Conservation (phyloP, 805 yeast species). For the Yamadazyma scolyti region DNA sequence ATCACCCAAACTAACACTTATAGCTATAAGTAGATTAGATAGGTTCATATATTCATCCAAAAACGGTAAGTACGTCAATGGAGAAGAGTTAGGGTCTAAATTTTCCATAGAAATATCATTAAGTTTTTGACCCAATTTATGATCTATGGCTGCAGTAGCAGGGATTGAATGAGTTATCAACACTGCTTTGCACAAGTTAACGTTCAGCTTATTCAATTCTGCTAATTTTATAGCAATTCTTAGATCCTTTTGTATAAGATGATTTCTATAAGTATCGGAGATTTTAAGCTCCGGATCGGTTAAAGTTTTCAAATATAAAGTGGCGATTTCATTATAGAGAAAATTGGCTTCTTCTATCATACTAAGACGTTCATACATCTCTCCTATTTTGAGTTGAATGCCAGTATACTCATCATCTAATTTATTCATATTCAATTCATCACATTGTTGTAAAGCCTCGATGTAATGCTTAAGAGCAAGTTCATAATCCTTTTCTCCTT, state of each 20-base stretch:
- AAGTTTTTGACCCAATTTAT: constrained; percentile 25
- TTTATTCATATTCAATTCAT: constrained; percentile 50
- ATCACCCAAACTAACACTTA: constrained; percentile 68
- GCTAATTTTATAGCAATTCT: constrained; percentile 65
- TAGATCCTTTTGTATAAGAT: constrained; percentile 64
- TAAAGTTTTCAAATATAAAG: constrained; percentile 53
- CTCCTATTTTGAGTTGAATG: constrained; percentile 80
- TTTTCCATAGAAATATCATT: constrained; percentile 2
- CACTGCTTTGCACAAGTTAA: constrained; percentile 51
- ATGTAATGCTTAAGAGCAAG: constrained; percentile 70
- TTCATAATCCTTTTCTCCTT: constrained; percentile 57
- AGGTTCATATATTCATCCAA: constrained; percentile 75
- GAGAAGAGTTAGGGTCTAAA: constrained; percentile 1
- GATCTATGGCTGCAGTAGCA: constrained; percentile 64
- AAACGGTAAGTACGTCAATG: constrained; percentile 29
- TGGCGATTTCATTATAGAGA: constrained; percentile 64
- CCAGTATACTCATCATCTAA: constrained; percentile 85
- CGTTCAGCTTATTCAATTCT: constrained; percentile 48
- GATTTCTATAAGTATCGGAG: constrained; percentile 40
- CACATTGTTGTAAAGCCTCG: constrained; percentile 66
- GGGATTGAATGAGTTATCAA: constrained; percentile 58
- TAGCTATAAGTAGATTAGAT: constrained; percentile 70
- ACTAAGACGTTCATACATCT: constrained; percentile 73
- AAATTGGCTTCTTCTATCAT: constrained; percentile 61
- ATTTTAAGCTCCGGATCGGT: constrained; percentile 19